These are phyloP conservation scores for Aegle marmelos DNA, from an alignment of 345 rosid genomes.

Conservation along the genomic window DNA sequence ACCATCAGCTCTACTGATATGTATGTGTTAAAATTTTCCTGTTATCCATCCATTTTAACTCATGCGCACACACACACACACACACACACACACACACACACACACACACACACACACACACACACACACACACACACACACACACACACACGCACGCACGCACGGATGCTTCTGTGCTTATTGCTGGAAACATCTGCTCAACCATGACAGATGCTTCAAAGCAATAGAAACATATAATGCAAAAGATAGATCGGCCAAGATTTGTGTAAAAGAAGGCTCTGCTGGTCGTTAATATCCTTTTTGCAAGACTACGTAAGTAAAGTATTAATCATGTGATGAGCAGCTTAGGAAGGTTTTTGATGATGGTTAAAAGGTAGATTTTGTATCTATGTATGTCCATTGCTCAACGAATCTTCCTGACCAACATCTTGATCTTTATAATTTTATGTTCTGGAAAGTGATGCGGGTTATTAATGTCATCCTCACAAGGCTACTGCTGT, in stretches of 20 bases:
- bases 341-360: not conserved
- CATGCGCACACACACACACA: too few relatives aligned
- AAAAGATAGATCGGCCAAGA: not conserved
- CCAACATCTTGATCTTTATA: not conserved
- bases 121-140: too few relatives aligned
- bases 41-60: conserved; percentile 5
- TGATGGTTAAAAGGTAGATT: not conserved
- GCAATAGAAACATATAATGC: not conserved
- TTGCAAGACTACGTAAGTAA: not conserved
- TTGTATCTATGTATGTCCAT: not conserved
- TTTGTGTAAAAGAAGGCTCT: not conserved
- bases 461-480: not conserved
- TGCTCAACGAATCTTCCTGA: not conserved
- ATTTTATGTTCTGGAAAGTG: not conserved
- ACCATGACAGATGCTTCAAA: not conserved
- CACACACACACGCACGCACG: too few relatives aligned
- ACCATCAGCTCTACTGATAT: conserved; percentile 48
- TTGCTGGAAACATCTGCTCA: not conserved
- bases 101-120: too few relatives aligned
- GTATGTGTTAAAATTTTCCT: conserved; percentile 43
- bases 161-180: not conserved
- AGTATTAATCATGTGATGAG: not conserved
- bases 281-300: not conserved
- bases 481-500: not conserved
- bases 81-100: too few relatives aligned